phyloP scores from a whole-genome alignment of 2,329 filamentous ascomycete genomes.

The Paracorniculantispora psalliotae region DNA sequence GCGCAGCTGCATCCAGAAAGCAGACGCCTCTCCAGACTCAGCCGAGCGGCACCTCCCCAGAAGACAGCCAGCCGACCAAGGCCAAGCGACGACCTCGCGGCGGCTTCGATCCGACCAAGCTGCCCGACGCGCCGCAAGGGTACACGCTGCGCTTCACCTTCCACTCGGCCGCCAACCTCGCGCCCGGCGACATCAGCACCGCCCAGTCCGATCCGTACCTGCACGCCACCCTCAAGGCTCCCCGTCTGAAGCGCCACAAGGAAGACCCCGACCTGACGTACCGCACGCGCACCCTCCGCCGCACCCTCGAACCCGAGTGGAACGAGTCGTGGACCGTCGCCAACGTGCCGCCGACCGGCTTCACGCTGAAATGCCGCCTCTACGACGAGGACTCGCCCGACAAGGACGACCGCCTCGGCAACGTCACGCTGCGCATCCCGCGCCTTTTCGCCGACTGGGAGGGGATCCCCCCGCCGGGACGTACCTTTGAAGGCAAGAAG shows the following conservation, averaged over 20 bases:
- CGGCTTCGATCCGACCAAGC: constrained; percentile 73
- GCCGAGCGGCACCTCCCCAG: constrained; percentile 7
- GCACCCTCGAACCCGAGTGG: constrained; percentile 72
- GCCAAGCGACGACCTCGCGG: constrained; percentile 51
- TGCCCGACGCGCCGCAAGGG: constrained; percentile 68
- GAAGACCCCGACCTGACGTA: constrained; percentile 73
- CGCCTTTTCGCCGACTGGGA: constrained; percentile 60
- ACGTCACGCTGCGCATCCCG: constrained; percentile 66
- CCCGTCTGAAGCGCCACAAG: constrained; percentile 71
- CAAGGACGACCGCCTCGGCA: constrained; percentile 81
- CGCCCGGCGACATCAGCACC: constrained; percentile 72
- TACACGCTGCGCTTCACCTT: constrained; percentile 85
- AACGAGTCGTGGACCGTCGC: constrained; percentile 82
- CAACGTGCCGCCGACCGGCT: constrained; percentile 76
- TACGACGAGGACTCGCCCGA: constrained; percentile 89
- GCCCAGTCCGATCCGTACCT: constrained; percentile 82
- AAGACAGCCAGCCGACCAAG: constrained; percentile 5
- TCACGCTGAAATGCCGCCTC: constrained; percentile 76
- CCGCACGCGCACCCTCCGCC: constrained; percentile 71
- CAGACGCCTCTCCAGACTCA: background rate
- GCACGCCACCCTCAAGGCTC: constrained; percentile 65
- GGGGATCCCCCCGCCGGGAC: constrained; percentile 55
- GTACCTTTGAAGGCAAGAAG: constrained; percentile 71
- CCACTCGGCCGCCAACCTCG: constrained; percentile 73
- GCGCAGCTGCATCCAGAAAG: background rate